Percentiles rank a stretch among this genome's conserved stretches.
Conservation (phyloP, 257 asterid species). For the Voacanga thouarsii region DNA sequence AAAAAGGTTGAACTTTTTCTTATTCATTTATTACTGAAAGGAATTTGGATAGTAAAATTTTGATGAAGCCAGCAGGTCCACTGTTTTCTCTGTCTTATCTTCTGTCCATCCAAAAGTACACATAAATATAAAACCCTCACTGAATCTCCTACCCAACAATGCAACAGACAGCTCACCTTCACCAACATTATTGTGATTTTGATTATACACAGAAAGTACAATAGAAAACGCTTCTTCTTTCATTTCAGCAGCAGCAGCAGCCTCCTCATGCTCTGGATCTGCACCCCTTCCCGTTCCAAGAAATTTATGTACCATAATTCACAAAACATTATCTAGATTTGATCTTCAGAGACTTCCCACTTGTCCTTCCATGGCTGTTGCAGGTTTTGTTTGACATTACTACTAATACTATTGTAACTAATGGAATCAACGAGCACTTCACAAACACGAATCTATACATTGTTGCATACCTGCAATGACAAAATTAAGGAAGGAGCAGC, state of each 20-base stretch:
- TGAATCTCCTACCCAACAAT: background rate
- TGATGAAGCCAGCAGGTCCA: slow-evolving; percentile 1
- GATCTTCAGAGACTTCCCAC: no score
- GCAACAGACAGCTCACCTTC: slow-evolving; percentile 1
- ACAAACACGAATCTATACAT: background rate
- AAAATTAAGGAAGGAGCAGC: background rate
- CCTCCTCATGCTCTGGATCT: background rate
- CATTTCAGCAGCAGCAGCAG: no score
- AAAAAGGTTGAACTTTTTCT: no score
- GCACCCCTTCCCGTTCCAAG: background rate
- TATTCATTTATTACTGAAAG: background rate
- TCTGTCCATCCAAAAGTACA: background rate
- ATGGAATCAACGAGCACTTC: background rate
- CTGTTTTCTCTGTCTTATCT: background rate
- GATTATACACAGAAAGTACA: background rate
- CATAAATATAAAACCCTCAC: background rate
- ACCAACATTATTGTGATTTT: slow-evolving; percentile 2
- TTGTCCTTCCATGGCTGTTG: background rate
- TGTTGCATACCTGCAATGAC: background rate
- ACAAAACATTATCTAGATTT: no score
- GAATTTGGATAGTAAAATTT: background rate
- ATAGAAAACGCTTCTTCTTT: background rate
- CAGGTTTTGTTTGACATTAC: background rate
- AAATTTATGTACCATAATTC: background rate
- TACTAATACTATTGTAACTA: background rate